These are phyloP conservation scores for Lachancea quebecensis DNA, from an alignment of 805 yeast species.

Conservation along the genomic window DNA sequence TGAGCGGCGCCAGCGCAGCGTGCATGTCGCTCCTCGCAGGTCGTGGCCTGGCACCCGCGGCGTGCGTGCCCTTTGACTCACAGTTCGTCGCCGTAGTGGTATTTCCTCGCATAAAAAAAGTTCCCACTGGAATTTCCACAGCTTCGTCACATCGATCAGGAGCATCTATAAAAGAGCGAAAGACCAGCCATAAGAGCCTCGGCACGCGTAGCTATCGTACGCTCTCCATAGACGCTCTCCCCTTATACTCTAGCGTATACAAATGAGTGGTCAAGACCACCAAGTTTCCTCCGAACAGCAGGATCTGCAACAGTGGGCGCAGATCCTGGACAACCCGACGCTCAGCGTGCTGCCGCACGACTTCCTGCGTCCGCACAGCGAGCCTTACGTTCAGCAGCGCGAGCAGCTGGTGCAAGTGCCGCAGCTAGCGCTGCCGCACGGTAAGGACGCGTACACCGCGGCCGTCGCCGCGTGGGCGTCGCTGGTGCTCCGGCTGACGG, in stretches of 20 bases:
- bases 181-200: neutral
- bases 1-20: no score
- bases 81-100: no score
- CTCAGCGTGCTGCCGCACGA: slow-evolving; percentile 85
- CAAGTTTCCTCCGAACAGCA: slow-evolving; percentile 3
- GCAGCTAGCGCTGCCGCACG: slow-evolving; percentile 25
- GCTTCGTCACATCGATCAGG: neutral
- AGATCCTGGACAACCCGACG: slow-evolving; percentile 68
- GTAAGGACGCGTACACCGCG: slow-evolving; percentile 36
- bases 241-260: no score
- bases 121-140: slow-evolving; percentile 3
- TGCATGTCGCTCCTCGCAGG: no score
- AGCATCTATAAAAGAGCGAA: neutral
- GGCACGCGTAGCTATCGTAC: neutral
- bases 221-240: slow-evolving; percentile 1
- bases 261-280: slow-evolving; percentile 2
- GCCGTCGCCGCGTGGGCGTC: slow-evolving; percentile 64
- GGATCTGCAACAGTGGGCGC: slow-evolving; percentile 49
- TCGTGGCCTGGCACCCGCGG: no score
- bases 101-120: neutral
- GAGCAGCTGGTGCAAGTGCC: slow-evolving; percentile 32
- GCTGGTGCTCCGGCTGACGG: slow-evolving; percentile 72
- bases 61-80: no score
- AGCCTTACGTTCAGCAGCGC: slow-evolving; percentile 59
- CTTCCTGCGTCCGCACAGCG: slow-evolving; percentile 67